A percentile compares a stretch with the other conserved stretches of the same genome.
These are phyloP conservation scores for Akanthomyces lecanii DNA, from an alignment of 2,329 filamentous ascomycete species.

Conservation along the genomic window DNA sequence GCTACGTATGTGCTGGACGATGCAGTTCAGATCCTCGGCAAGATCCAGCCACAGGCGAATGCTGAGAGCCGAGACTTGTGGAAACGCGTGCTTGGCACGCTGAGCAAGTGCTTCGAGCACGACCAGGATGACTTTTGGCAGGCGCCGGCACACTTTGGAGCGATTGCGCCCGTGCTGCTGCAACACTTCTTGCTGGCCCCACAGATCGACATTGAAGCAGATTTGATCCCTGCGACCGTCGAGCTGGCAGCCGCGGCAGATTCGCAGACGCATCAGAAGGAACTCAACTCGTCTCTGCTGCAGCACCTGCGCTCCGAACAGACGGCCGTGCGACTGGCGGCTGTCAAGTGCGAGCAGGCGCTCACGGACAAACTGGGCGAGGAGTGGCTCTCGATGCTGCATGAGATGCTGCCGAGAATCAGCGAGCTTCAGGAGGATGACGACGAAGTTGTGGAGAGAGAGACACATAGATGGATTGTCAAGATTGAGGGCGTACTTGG, in stretches of 20 bases:
- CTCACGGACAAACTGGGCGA: slow-evolving; percentile 80
- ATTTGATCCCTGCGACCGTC: slow-evolving; percentile 70
- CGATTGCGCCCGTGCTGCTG: slow-evolving; percentile 65
- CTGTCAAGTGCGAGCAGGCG: slow-evolving; percentile 74
- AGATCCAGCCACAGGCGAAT: slow-evolving; percentile 39
- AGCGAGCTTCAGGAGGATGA: slow-evolving; percentile 96
- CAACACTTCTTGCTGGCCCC: slow-evolving; percentile 56
- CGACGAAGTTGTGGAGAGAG: slow-evolving; percentile 85
- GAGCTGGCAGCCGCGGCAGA: slow-evolving; percentile 77
- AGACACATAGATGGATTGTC: slow-evolving; percentile 85
- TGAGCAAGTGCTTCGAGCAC: slow-evolving; percentile 74
- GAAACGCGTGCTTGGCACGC: slow-evolving; percentile 63
- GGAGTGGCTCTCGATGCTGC: slow-evolving; percentile 86
- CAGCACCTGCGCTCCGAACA: slow-evolving; percentile 72
- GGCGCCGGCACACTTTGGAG: slow-evolving; percentile 77
- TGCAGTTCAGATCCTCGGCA: slow-evolving; percentile 59
- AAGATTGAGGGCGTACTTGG: slow-evolving; percentile 86
- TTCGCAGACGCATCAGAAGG: slow-evolving; percentile 85
- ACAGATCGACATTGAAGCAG: slow-evolving; percentile 39
- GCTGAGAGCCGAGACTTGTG: slow-evolving; percentile 58
- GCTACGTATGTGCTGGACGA: slow-evolving; percentile 79
- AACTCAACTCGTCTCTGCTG: slow-evolving; percentile 75
- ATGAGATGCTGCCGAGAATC: slow-evolving; percentile 95
- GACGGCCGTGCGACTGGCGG: slow-evolving; percentile 69
- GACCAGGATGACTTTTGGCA: slow-evolving; percentile 98